Evolutionary conservation across 768 basidiomycete genomes (phyloP), one percentile per base, ranked within the genome.

Genomic region (Pleurotus cornucopiae): DNA sequence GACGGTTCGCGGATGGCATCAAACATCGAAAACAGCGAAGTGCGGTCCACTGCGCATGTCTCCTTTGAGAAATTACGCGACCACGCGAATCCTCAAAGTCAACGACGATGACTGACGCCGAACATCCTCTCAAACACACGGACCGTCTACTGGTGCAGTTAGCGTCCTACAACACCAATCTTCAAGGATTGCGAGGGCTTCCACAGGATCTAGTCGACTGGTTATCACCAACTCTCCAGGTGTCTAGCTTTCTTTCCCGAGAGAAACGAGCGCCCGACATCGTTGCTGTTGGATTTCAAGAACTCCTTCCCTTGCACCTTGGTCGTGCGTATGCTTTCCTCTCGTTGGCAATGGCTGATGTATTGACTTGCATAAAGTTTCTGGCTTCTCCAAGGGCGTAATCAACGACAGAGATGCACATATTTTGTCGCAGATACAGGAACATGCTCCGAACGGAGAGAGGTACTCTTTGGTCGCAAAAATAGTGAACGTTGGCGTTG

Each of bases 201-300:
- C 88, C 89, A 0, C 89, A 94, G 67, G 88, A 95, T 65, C 79
- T 98, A 46, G 90, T 94, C 2, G 88, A 91, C 72, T 98, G 95
- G 95, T 81, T 98, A 21, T 77, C 83, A 2, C 93, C 94, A 25
- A 89, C 90, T 0, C 71, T 94, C 6, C 84, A 85, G 56, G 88
- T 90, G 6, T 88, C 89, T 38, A 75, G 75, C 53, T 85, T 91
- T 71, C 82, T 91, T 30, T 77, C 86, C 34, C 79, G 76, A 52
- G 74, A 81, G 64, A 70, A 71, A 44, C 74, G 83, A 56, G 83
- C 90, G 4, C 92, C 94, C 40, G 93, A 94, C 67, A 82, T 95
- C 30, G 81, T 96, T 41, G 94, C 87, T 5, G 88, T 98, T 52
- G 93, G 92, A 2, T 94, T 97, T 61, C 96, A 98, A 68, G 96